Base-by-base conservation (phyloP, 345 rosid species). In the Bruguiera gymnorhiza region DNA sequence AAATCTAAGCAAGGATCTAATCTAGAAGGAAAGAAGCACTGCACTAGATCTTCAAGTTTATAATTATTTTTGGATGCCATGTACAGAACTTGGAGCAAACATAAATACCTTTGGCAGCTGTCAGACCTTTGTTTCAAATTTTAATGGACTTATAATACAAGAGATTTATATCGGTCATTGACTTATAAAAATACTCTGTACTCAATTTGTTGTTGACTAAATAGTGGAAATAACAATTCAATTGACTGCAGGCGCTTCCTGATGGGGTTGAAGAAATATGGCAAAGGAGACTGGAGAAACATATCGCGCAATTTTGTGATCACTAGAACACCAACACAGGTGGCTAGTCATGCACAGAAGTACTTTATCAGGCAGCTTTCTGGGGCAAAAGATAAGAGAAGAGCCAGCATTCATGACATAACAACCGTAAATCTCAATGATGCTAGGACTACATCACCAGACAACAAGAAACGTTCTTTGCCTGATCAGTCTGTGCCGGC, bases 391-490 rank as follows among this genome's bases (percentile, higher is more conserved):
- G 80, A 76, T 20, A 71, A 71, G 61, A 76, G 80, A 53, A 67
- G 80, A 71, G 72, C 80, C 3, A 76, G 80, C 43, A 76, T 76
- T 62, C 80, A 76, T 48, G 80, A 76, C 37, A 76, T 76, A 62
- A 76, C 80, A 11, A 76, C 73, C 2, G 80, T 76, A 16, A 76
- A 76, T 30, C 65, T 76, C 26, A 60, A 80, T 3, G 96, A 88
- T 50, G 39, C 68, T 0, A 80, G 86, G 68, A 82, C 85, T 37
- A 76, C 85, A 58, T 86, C 87, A 0, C 93, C 89, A 0, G 90
- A 86, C 27, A 66, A 66, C 50, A 78, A 78, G 59, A 60, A 71
- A 66, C 60, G 55, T 11, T 39, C 78, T 57, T 83, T 87, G 3
- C 88, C 87, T 4, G 86, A 83, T 6, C 86, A 74, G 34, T 63